Evolutionary conservation across 768 basidiomycete genomes (phyloP), one percentile per base, ranked within the genome.

Genomic region (Russula sp.): DNA sequence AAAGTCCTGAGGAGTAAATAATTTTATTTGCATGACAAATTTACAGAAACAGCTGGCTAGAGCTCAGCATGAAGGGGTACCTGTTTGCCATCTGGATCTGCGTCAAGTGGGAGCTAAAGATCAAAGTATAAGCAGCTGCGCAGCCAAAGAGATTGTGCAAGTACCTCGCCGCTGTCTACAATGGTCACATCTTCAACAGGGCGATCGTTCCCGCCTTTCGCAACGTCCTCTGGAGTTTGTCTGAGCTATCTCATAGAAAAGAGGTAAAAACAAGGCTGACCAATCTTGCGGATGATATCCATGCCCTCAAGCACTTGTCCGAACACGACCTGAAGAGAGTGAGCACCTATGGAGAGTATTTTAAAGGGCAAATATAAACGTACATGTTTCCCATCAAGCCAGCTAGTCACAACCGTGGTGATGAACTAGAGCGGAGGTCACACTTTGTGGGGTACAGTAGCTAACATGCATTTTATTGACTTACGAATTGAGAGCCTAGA

Each of bases 21-120:
- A 57, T 67, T 73, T 71, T 70, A 68, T 70, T 72, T 67, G 63
- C 42, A 66, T 58, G 66, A 67, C 64, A 43, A 42, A 57, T 59
- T 69, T 69, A 65, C 58, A 69, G 53, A 64, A 65, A 61, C 42
- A 63, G 67, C 66, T 47, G 64, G 61, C 86, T 83, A 98, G 73
- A 98, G 93, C 84, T 98, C 96, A 83, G 83, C 88, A 72, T 85
- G 93, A 69, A 90, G 75, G 76, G 93, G 95, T 85, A 96, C 92
- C 91, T 96, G 79, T 64, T 90, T 87, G 71, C 86, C 89, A 58
- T 87, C 81, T 58, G 74, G 75, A 64, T 88, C 87, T 53, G 78
- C 73, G 49, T 73, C 78, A 39, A 76, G 57, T 60, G 87, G 84
- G 35, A 89, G 75, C 86, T 87, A 25, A 48, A 53, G 25, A 29